Base-by-base conservation (phyloP, 176 grass and related monocot species). In the Avena atlantica region DNA sequence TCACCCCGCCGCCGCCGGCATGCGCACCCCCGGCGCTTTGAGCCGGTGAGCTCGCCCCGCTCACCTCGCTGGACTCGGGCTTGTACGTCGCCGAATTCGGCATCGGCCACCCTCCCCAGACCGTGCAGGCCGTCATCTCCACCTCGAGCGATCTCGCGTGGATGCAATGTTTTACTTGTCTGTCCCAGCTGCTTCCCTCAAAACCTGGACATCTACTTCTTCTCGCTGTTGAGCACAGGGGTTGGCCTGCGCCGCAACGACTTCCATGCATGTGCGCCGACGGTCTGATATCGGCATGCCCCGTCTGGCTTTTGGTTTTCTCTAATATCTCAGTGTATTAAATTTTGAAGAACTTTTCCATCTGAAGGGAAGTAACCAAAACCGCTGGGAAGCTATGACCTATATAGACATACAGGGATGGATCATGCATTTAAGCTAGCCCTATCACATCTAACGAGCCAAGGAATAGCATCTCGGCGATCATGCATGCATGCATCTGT, bases 201-300 rank as follows among this genome's bases (percentile, higher is more conserved):
- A 63, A 19, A 44, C 63, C 75, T 86, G n/a, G 50, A 76, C 15
- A 34, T 58, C 63, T 86, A 70, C 76, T 44, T 79, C 76, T 15
- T 16, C n/a, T 59, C 62, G 8, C 13, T 14, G 2, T 65, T 24
- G 21, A 65, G 62, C 62, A 14, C 60, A 34, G 31, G 21, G 23
- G 60, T 11, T 11, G 11, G 3, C 21, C 60, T 3, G 23, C 25
- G n/a, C n/a, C 60, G 21, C 23, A 23, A 12, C 60, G 12, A 4
- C 60, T 34, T 12, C 60, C 10, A 4, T 63, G 60, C 10, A 4
- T 63, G 60, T 63, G 60, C 60, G 60, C 21, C 11, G 58, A 21
- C 31, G 31, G 31, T 34, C 31, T 34, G 31, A 34, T 34, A 34
- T 34, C 31, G 31, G 31, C 31, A 34, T 34, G 31, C 31, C 31